Evolutionary conservation across 495 filamentous ascomycete species (phyloP), one percentile per base, ranked within the genome.

Genomic region (Daldinia bambusicola): DNA sequence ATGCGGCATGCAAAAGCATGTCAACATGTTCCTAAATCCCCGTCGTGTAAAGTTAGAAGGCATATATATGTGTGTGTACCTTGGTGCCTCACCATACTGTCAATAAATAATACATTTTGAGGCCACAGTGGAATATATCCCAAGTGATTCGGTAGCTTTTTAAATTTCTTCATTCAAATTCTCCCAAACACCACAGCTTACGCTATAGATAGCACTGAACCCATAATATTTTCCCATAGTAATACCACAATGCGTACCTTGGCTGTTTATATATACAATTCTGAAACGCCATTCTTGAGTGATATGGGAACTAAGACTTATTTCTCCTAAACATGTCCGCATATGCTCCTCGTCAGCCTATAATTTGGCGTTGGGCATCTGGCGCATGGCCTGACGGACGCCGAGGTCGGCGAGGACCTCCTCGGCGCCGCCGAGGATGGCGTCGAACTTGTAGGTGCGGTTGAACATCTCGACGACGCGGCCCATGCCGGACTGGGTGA

Each of bases 371-470:
- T 94, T 94, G 37, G 93, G 92, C 83, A 95, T 92, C 60, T 85
- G 85, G 81, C 89, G 92, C 82, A 94, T 85, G 9, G 92, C 93
- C 81, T 95, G 92, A 62, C 92, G 83, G 1, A 95, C 92, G 16
- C 92, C 93, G 61, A 95, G 76, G 79, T 97, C 93, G 4, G 88
- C 92, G 59, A 97, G 77, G 61, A 95, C 89, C 81, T 95, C 93
- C 80, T 97, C 93, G 12, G 92, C 89, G 2, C 92, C 92, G 56
- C 93, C 93, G 5, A 97, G 79, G 67, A 97, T 94, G 13, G 93
- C 89, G 79, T 97, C 93, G 73, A 95, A 95, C 83, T 95, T 95
- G 80, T 95, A 95, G 0, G 89, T 92, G 36, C 92, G 85, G 75
- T 93, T 84, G 83, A 94, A 95, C 83, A 89, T 88, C 81, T 95